Conservation (phyloP, 148 eudicot genomes). For the Rheum nobile region DNA sequence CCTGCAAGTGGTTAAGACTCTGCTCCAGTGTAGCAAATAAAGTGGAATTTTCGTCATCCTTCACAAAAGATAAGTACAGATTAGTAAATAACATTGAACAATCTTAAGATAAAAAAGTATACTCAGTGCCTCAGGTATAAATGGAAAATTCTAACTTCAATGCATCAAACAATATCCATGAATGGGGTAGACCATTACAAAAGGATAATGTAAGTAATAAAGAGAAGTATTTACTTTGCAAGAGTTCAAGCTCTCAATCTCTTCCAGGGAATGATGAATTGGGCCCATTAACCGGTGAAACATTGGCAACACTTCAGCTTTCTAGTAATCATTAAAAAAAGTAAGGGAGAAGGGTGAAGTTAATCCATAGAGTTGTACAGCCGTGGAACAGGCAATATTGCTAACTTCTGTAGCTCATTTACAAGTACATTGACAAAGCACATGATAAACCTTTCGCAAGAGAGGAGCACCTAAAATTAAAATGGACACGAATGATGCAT, state of each 20-base stretch:
- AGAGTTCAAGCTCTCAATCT: conserved; percentile 48
- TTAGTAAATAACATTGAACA: conserved; percentile 3
- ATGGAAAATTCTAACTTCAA: neutral
- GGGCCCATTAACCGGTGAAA: conserved; percentile 82
- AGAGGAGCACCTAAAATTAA: neutral
- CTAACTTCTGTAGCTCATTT: neutral
- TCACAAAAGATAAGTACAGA: conserved; percentile 8
- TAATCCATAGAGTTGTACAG: conserved; percentile 7
- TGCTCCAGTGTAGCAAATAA: conserved; percentile 53
- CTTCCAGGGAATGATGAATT: conserved; percentile 44
- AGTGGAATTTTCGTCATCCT: conserved; percentile 37
- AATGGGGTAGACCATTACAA: neutral
- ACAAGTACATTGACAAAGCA: neutral
- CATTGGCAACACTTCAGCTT: conserved; percentile 30
- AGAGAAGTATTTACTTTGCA: conserved; percentile 26
- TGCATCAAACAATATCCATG: neutral
- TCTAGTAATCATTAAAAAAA: conserved; percentile 24
- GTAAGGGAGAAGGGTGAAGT: neutral
- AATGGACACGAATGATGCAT: neutral
- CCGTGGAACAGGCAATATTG: neutral
- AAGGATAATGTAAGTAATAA: neutral
- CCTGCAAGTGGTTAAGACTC: conserved; percentile 70
- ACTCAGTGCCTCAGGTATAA: neutral
- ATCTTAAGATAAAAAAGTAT: conserved; percentile 5
- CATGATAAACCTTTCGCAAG: neutral